phyloP scores from a whole-genome alignment of 805 yeast species.

The Metschnikowia continentalis region DNA sequence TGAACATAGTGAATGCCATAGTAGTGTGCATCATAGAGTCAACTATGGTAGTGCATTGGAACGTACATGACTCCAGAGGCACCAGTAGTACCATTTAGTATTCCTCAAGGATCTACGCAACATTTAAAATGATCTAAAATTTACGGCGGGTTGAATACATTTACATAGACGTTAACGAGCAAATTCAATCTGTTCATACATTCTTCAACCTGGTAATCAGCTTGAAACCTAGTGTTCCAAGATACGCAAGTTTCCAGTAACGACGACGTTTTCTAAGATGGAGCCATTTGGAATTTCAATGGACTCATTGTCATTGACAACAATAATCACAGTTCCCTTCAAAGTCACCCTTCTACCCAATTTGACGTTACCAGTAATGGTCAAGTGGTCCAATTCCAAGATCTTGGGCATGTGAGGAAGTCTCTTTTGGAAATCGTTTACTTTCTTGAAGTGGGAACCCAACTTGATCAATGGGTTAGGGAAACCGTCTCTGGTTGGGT shows the following conservation, averaged over 20 bases:
- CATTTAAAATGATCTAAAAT: too few species aligned
- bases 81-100: too few species aligned
- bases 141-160: not conserved
- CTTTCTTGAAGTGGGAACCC: constrained; percentile 96
- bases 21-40: too few species aligned
- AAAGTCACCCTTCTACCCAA: constrained; percentile 86
- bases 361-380: constrained; percentile 93
- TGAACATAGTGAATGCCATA: too few species aligned
- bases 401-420: constrained; percentile 95
- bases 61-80: too few species aligned
- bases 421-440: constrained; percentile 82
- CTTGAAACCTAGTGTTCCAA: constrained; percentile 63
- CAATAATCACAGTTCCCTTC: constrained; percentile 96
- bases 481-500: constrained; percentile 82
- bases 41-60: too few species aligned
- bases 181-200: not conserved
- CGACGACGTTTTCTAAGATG: constrained; percentile 90
- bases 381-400: constrained; percentile 93
- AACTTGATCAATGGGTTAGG: constrained; percentile 91
- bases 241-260: constrained; percentile 93
- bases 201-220: not conserved
- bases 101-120: too few species aligned
- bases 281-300: constrained; percentile 98
- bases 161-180: not conserved
- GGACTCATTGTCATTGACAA: constrained; percentile 93